A percentile compares a stretch with the other conserved stretches of the same genome.
phyloP scores from a whole-genome alignment of 129 eudicot species.

The Oenanthe sinensis region DNA sequence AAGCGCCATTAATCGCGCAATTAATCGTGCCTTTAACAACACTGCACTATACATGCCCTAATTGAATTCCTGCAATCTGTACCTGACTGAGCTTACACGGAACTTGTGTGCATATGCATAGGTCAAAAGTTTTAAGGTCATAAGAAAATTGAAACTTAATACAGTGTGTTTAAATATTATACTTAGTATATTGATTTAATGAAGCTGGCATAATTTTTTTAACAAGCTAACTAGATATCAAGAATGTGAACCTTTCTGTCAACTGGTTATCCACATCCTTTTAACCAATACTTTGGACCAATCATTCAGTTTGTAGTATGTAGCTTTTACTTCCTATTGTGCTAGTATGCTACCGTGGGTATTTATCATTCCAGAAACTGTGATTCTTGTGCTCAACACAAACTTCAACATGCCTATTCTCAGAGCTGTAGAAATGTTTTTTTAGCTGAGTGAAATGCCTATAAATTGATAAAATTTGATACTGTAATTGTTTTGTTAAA shows the following conservation, averaged over 20 bases:
- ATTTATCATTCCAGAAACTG: not conserved
- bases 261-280: not conserved
- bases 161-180: not conserved
- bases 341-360: not conserved
- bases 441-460: not conserved
- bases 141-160: not conserved
- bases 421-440: too few species aligned
- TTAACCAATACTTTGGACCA: not conserved
- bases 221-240: not conserved
- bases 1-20: too few species aligned
- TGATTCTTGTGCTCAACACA: not conserved
- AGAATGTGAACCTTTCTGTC: not conserved
- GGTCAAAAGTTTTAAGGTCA: not conserved
- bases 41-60: not conserved
- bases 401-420: not conserved
- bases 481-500: not conserved
- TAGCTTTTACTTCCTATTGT: not conserved
- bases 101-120: not conserved
- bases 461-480: not conserved
- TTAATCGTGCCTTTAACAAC: too few species aligned
- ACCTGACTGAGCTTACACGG: not conserved
- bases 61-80: not conserved
- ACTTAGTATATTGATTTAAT: not conserved
- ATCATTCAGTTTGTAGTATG: not conserved
- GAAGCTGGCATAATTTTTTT: not conserved